Evolutionary conservation across 2,329 filamentous ascomycete species (phyloP).

Genomic region (Fusarium gaditjirri): DNA sequence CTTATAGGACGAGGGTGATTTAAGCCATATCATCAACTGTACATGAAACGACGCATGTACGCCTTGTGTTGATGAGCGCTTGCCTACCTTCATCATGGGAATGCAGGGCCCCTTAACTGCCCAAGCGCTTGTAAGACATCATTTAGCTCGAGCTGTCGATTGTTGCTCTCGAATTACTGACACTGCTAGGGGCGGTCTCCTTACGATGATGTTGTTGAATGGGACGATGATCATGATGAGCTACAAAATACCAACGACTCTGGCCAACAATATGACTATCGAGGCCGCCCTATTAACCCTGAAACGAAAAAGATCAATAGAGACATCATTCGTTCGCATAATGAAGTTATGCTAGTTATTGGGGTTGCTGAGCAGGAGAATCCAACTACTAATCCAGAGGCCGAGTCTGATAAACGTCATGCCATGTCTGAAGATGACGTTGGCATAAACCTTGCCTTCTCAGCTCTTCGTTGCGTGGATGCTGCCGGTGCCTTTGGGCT

Average conservation of each 20-base stretch:
- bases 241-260: constrained; percentile 43
- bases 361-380: constrained; percentile 70
- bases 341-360: constrained; percentile 72
- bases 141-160: background rate
- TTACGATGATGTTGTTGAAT: constrained; percentile 66
- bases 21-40: background rate
- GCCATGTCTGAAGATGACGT: constrained; percentile 59
- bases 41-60: background rate
- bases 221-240: constrained; percentile 50
- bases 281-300: constrained; percentile 66
- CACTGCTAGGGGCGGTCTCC: constrained; percentile 65
- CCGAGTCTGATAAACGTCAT: constrained; percentile 56
- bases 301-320: constrained; percentile 65
- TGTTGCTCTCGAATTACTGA: background rate
- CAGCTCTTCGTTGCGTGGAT: constrained; percentile 49
- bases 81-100: constrained; percentile 55
- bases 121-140: constrained; percentile 61
- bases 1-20: background rate
- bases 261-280: constrained; percentile 63
- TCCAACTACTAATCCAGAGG: constrained; percentile 51
- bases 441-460: constrained; percentile 53
- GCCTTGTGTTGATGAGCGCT: constrained; percentile 8
- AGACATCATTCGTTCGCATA: constrained; percentile 68
- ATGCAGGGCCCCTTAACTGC: constrained; percentile 67
- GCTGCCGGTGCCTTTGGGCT: constrained; percentile 63